These are phyloP conservation scores for Aurantiochytrium sp. DNA, from an alignment of 108 stramenopile species.

Conservation along the genomic window DNA sequence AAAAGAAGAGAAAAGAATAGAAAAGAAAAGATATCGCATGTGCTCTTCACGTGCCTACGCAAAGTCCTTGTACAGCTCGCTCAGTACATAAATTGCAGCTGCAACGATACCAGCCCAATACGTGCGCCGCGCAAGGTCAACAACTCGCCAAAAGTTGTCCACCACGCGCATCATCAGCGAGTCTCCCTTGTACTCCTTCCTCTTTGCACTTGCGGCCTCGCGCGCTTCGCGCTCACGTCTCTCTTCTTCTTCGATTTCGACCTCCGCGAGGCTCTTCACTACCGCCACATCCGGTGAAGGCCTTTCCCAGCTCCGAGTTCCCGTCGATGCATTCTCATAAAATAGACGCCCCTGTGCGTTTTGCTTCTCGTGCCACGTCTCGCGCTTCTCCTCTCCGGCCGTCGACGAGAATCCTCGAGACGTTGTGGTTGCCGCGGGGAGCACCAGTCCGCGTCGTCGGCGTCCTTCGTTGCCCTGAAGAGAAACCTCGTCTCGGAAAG, in stretches of 20 bases:
- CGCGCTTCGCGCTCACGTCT: not conserved
- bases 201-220: not conserved
- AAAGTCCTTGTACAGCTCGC: not conserved
- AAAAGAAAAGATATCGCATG: too few relatives aligned
- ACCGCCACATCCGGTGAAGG: not conserved
- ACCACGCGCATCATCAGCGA: not conserved
- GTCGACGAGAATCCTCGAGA: not conserved
- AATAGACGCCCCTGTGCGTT: not conserved
- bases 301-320: not conserved
- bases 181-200: not conserved
- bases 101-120: not conserved
- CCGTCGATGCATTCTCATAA: not conserved
- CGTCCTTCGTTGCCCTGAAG: too few relatives aligned
- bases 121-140: not conserved
- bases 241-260: not conserved
- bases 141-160: not conserved
- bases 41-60: not conserved
- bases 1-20: too few relatives aligned
- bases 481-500: too few relatives aligned
- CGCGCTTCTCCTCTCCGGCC: not conserved
- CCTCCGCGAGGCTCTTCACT: conserved; percentile 14
- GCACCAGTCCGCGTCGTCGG: too few relatives aligned
- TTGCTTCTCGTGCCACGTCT: not conserved
- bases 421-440: too few relatives aligned
- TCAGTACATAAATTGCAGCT: not conserved